phyloP scores from a whole-genome alignment of 129 eudicot species.

The Flaveria robusta region DNA sequence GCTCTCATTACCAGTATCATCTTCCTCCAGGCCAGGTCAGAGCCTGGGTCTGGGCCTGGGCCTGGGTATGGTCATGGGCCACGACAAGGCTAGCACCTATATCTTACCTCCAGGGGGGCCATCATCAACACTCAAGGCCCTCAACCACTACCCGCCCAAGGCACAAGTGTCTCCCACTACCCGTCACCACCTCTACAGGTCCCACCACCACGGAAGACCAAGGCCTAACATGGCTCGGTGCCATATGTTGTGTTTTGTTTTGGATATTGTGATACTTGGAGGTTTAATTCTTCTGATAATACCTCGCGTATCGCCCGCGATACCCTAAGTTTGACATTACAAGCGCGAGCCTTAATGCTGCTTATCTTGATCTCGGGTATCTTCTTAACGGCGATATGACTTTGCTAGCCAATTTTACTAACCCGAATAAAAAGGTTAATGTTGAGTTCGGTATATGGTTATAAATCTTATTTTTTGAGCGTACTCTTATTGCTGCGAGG shows the following conservation, averaged over 20 bases:
- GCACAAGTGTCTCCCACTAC: slow-evolving; percentile 14
- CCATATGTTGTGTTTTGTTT: slow-evolving; percentile 67
- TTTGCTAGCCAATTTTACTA: slow-evolving; percentile 79
- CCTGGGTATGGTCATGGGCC: neutral
- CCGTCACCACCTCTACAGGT: slow-evolving; percentile 40
- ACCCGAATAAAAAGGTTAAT: slow-evolving; percentile 71
- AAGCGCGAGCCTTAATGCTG: slow-evolving; percentile 67
- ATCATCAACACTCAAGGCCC: slow-evolving; percentile 22
- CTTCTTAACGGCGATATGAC: slow-evolving; percentile 77
- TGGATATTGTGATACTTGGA: slow-evolving; percentile 78
- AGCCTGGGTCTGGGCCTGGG: neutral
- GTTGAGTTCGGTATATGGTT: slow-evolving; percentile 59
- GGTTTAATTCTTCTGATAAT: slow-evolving; percentile 72
- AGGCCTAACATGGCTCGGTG: slow-evolving; percentile 63
- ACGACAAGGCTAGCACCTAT: neutral
- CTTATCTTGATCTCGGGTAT: slow-evolving; percentile 90
- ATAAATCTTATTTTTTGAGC: slow-evolving; percentile 58
- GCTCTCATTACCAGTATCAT: slow-evolving; percentile 22
- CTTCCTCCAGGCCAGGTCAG: neutral
- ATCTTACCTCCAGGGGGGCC: neutral
- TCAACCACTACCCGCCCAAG: slow-evolving; percentile 7
- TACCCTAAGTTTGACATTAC: slow-evolving; percentile 78
- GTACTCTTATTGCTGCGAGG: slow-evolving; percentile 54
- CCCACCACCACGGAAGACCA: slow-evolving; percentile 49
- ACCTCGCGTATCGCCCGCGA: slow-evolving; percentile 66